phyloP scores from a whole-genome alignment of 352 stramenopile genomes.

The Pythium chondricola region DNA sequence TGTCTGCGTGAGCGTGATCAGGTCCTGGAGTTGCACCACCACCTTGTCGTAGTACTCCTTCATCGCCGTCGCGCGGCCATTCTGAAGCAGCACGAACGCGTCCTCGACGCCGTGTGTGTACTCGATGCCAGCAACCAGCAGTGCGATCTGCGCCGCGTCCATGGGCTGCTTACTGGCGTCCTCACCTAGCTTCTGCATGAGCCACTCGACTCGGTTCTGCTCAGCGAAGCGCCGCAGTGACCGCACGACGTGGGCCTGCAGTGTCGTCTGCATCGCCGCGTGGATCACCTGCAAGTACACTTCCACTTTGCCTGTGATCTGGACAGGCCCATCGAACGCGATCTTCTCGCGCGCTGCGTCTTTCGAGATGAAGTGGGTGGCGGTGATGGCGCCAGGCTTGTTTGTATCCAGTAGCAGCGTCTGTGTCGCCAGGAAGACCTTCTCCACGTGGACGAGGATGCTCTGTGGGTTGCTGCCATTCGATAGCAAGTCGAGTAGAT shows the following conservation, averaged over 20 bases:
- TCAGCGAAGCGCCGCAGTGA: slow-evolving; percentile 85
- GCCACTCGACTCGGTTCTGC: slow-evolving; percentile 91
- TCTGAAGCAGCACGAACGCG: slow-evolving; percentile 56
- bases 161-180: slow-evolving; percentile 31
- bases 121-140: slow-evolving; percentile 88
- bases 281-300: slow-evolving; percentile 92
- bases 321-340: slow-evolving; percentile 83
- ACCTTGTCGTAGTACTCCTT: slow-evolving; percentile 80
- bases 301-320: slow-evolving; percentile 93
- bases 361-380: slow-evolving; percentile 89
- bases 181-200: slow-evolving; percentile 69
- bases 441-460: slow-evolving; percentile 90
- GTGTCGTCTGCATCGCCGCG: slow-evolving; percentile 85
- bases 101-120: slow-evolving; percentile 85
- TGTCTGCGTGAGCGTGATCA: slow-evolving; percentile 89
- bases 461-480: slow-evolving; percentile 86
- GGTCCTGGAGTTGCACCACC: slow-evolving; percentile 86
- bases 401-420: slow-evolving; percentile 64
- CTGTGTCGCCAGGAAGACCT: slow-evolving; percentile 72
- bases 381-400: slow-evolving; percentile 39
- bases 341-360: slow-evolving; percentile 86
- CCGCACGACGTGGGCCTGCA: slow-evolving; percentile 84
- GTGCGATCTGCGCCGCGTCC: slow-evolving; percentile 89
- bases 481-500: slow-evolving; percentile 92
- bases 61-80: slow-evolving; percentile 78